A percentile compares a stretch with the other conserved stretches of the same genome.
Evolutionary conservation across 108 stramenopile species (phyloP).

Genomic region (Nitzschia sp.): DNA sequence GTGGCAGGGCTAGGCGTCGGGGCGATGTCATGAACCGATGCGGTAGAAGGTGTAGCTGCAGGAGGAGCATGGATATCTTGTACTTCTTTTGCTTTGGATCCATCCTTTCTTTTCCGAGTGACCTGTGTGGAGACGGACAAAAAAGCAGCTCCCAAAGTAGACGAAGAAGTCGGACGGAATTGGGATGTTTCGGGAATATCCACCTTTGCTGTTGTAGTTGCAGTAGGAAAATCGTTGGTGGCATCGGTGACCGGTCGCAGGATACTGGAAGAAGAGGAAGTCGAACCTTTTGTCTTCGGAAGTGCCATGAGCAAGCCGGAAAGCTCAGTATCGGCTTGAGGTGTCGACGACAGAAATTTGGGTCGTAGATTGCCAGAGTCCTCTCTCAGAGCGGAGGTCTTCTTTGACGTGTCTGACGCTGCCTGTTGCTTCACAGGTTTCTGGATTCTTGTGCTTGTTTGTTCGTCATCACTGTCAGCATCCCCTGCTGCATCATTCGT

Average conservation of each 20-base stretch:
- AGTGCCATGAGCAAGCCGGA: conserved; percentile 13
- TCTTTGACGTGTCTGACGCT: not conserved
- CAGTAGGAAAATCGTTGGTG: not conserved
- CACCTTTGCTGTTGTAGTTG: not conserved
- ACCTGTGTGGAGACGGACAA: conserved; percentile 8
- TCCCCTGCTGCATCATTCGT: conserved; percentile 6
- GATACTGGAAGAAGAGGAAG: not conserved
- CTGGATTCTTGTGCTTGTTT: not conserved
- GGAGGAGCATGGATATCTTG: conserved; percentile 25
- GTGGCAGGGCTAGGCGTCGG: not conserved
- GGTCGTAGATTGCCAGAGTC: not conserved
- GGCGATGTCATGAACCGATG: not conserved
- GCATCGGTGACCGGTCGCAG: not conserved
- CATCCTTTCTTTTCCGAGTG: conserved; percentile 14
- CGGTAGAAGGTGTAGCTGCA: not conserved
- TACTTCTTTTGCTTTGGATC: not conserved
- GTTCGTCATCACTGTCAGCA: conserved; percentile 23
- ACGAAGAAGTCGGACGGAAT: not conserved
- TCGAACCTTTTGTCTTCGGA: not conserved
- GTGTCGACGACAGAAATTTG: not conserved
- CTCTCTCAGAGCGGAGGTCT: not conserved
- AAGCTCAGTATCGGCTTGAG: conserved; percentile 4
- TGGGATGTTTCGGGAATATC: not conserved
- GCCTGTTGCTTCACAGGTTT: not conserved
- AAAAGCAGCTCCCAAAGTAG: conserved; percentile 1